phyloP scores from a whole-genome alignment of 2,329 filamentous ascomycete species.

The Stachybotrys elegans region DNA sequence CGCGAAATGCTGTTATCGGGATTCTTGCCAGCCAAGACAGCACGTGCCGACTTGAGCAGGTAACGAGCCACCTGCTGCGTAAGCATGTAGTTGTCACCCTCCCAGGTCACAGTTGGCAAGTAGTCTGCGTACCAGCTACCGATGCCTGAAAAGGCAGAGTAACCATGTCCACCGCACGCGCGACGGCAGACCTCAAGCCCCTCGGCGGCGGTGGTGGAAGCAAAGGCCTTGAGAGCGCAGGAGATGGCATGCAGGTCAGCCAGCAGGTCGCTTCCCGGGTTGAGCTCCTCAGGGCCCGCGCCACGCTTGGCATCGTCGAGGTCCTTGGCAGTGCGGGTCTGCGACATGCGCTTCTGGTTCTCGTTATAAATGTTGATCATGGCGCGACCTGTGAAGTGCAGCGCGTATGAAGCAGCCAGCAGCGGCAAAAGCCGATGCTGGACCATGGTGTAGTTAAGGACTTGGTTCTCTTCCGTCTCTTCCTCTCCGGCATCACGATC shows the following conservation, averaged over 20 bases:
- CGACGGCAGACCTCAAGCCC: slow-evolving; percentile 70
- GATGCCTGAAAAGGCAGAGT: slow-evolving; percentile 71
- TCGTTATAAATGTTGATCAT: slow-evolving; percentile 72
- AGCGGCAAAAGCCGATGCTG: slow-evolving; percentile 69
- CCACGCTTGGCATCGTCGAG: slow-evolving; percentile 41
- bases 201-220: slow-evolving; percentile 67
- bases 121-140: slow-evolving; percentile 72
- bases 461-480: slow-evolving; percentile 62
- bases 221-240: slow-evolving; percentile 69
- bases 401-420: slow-evolving; percentile 68
- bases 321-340: slow-evolving; percentile 31
- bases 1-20: slow-evolving; percentile 28
- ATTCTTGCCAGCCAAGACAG: slow-evolving; percentile 60
- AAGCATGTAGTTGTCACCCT: slow-evolving; percentile 80
- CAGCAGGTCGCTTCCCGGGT: slow-evolving; percentile 57
- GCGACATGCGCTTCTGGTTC: slow-evolving; percentile 63
- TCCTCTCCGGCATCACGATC: slow-evolving; percentile 61
- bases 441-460: slow-evolving; percentile 78
- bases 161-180: slow-evolving; percentile 74
- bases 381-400: slow-evolving; percentile 71
- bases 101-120: slow-evolving; percentile 65
- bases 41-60: slow-evolving; percentile 68
- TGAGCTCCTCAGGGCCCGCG: slow-evolving; percentile 63
- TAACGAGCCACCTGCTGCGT: slow-evolving; percentile 75
- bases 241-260: slow-evolving; percentile 74